A percentile compares a stretch with the other conserved stretches of the same genome.
These are phyloP conservation scores for Iberis pinnata DNA, from an alignment of 345 rosid species.

Conservation along the genomic window DNA sequence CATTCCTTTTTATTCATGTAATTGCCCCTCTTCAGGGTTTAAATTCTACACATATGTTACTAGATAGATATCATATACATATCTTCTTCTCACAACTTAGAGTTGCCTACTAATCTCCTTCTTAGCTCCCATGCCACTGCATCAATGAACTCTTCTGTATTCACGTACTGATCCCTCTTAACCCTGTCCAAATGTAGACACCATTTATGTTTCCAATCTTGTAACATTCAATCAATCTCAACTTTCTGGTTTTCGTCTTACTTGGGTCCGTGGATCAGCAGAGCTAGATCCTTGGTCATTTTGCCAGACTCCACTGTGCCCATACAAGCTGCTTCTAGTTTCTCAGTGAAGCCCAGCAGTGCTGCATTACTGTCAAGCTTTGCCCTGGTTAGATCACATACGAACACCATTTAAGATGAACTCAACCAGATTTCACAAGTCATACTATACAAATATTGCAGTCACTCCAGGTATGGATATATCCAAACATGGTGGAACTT, in stretches of 20 bases:
- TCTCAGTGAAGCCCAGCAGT: constrained; percentile 60
- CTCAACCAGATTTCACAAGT: not conserved
- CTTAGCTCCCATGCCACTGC: constrained; percentile 59
- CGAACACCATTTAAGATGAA: not conserved
- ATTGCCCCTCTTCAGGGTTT: too few species aligned
- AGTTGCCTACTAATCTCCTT: constrained; percentile 45
- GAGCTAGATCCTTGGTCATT: constrained; percentile 83
- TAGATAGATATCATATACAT: too few species aligned
- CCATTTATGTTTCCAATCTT: too few species aligned
- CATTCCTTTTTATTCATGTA: too few species aligned
- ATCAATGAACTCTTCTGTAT: constrained; percentile 67
- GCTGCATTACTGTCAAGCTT: constrained; percentile 55
- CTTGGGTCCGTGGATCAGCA: constrained; percentile 59
- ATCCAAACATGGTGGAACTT: not conserved
- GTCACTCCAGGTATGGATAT: not conserved
- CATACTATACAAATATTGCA: too few species aligned
- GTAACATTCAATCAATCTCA: not conserved
- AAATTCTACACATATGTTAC: not conserved
- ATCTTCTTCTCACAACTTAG: constrained; percentile 18
- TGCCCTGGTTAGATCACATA: constrained; percentile 44
- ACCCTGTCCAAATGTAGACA: constrained; percentile 39
- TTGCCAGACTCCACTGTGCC: constrained; percentile 63
- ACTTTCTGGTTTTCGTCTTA: constrained; percentile 18
- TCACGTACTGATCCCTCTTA: constrained; percentile 42
- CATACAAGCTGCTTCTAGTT: constrained; percentile 68